A percentile compares a stretch with the other conserved stretches of the same genome.
These are phyloP conservation scores for Eucalyptus leucophloia DNA, from an alignment of 345 rosid genomes.

Conservation along the genomic window DNA sequence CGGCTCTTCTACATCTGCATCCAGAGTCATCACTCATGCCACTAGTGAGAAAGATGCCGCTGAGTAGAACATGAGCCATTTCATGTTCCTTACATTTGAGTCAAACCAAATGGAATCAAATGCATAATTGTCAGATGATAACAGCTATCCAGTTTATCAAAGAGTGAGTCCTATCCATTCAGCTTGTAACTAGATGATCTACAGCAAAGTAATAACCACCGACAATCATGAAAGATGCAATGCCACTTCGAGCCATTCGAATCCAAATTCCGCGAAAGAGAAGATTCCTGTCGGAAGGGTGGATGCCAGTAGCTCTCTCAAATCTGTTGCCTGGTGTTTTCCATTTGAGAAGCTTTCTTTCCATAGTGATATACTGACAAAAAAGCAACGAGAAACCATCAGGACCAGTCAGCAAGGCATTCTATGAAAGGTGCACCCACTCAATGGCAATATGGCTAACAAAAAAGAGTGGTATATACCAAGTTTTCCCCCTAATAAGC, in stretches of 20 bases:
- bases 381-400: not conserved
- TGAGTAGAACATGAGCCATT: not conserved
- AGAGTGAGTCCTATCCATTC: not conserved
- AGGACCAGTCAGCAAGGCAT: not conserved
- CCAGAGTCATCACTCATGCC: not conserved
- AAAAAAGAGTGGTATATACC: not conserved
- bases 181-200: conserved; percentile 19
- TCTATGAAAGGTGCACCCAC: not conserved
- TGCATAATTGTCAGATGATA: not conserved
- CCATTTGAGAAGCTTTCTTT: conserved; percentile 73
- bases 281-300: conserved; percentile 70
- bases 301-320: conserved; percentile 82
- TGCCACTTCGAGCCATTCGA: conserved; percentile 62
- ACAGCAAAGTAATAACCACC: conserved; percentile 59
- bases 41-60: not conserved
- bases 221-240: conserved; percentile 50
- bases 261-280: conserved; percentile 56
- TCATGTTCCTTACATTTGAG: not conserved
- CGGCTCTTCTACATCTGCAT: not conserved
- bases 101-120: not conserved
- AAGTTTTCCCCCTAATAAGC: not conserved
- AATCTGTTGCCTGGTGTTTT: conserved; percentile 66
- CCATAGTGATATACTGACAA: conserved; percentile 51
- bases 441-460: not conserved
- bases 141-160: not conserved